phyloP scores from a whole-genome alignment of 768 basidiomycete species.

The Pisolithus sp. region DNA sequence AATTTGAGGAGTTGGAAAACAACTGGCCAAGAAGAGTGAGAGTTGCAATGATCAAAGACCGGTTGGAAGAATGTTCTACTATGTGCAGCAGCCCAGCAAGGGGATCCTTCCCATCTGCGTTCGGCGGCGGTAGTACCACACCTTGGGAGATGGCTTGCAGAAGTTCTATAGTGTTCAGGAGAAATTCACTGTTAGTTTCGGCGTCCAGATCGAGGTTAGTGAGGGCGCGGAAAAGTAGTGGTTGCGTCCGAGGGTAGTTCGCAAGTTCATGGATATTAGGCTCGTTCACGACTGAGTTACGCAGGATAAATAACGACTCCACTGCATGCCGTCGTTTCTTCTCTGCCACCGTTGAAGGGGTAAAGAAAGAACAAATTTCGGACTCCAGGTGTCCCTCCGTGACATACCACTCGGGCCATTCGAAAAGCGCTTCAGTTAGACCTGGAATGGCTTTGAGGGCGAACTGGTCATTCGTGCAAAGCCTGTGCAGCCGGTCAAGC shows the following conservation, averaged over 20 bases:
- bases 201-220: conserved; percentile 50
- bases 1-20: conserved; percentile 56
- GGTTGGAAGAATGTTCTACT: conserved; percentile 54
- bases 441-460: conserved; percentile 67
- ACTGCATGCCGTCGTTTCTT: conserved; percentile 68
- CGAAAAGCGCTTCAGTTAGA: conserved; percentile 75
- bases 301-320: conserved; percentile 78
- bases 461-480: conserved; percentile 77
- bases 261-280: conserved; percentile 59
- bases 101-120: conserved; percentile 40
- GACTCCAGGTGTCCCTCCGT: conserved; percentile 49
- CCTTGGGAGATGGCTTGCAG: conserved; percentile 54
- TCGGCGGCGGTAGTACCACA: conserved; percentile 32
- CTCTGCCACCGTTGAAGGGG: conserved; percentile 42
- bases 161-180: conserved; percentile 67
- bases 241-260: conserved; percentile 52
- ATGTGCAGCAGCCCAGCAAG: conserved; percentile 52
- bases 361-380: conserved; percentile 46
- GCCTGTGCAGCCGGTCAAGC: conserved; percentile 74
- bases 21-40: conserved; percentile 55
- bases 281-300: conserved; percentile 75
- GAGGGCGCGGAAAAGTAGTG: conserved; percentile 60
- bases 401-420: conserved; percentile 84
- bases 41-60: conserved; percentile 66
- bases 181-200: conserved; percentile 68